Base-by-base conservation (phyloP, 768 basidiomycete genomes). In the Mycena indigotica region DNA sequence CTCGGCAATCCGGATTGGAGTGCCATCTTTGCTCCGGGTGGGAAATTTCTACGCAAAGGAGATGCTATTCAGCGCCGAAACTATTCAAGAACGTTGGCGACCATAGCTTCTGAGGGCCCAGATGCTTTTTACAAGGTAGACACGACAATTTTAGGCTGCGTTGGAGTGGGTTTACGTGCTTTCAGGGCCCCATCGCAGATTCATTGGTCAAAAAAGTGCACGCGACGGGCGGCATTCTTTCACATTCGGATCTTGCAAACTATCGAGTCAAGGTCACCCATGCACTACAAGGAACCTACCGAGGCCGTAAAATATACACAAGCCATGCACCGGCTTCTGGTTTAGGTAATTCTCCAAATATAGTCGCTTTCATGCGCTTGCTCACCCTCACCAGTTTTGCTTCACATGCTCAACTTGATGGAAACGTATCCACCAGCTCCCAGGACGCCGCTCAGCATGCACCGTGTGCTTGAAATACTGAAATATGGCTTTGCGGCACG, bases 331-430 rank as follows among this genome's bases (percentile, higher is more conserved):
- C 97, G 4, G 87, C 89, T 8, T 89, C 89, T 12, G 95, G 96
- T 4, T 88, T 91, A 49, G 79, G 81, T 82, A 62, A 55, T 74
- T 68, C 4, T 32, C 28, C 53, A 35, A n/a, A 24, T 23, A 48
- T 25, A 21, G 24, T 25, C 4, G 10, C 12, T 38, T 41, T 17
- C 21, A 5, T 28, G 17, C 26, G 16, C 44, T 48, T 28, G 28
- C 41, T 54, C 23, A 15, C 32, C 57, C 39, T 44, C 29, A 46
- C 21, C 45, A 79, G 91, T 91, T n/a, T 75, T 98, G 39, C 74
- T 97, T 38, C 89, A 93, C 68, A 89, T 98, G 81, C 75, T 98
- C n/a, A 97, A 98, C 68, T 70, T 95, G 19, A 74, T 96, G 45
- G 95, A 97, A 67, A 78, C 81, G n/a, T 98, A 83, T 66, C 71